Base-by-base conservation (phyloP, 2,329 filamentous ascomycete species). In the Dactylellina parvicollis region DNA sequence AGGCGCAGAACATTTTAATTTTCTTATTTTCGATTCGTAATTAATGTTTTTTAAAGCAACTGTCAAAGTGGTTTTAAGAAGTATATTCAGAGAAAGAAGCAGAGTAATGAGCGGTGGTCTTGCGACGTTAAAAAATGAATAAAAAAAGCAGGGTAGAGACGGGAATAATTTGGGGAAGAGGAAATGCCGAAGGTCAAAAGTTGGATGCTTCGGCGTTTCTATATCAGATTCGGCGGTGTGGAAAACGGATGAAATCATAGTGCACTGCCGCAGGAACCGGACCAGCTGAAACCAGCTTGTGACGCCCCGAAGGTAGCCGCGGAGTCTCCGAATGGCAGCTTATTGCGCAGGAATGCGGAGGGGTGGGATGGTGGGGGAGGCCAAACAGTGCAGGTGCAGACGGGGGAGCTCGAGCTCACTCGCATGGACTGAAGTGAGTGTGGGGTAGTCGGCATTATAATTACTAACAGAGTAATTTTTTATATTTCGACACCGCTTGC, bases 1-100 rank as follows among this genome's bases (percentile, higher is more conserved):
- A 73, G 8, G 69, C 69, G 47, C 69, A 73, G 47, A 73, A 73
- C 69, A 73, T 73, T 60, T 24, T 57, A 16, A 52, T 49, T 50
- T 40, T 40, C 42, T 44, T 38, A 22, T 46, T 30, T 34, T 34
- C 10, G 32, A 16, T 52, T 34, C n/a, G 4, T 44, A 49, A 26
- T 47, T 16, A 8, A 49, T 28, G 7, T 44, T 18, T 44, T 20
- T 44, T 4, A 16, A 18, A 44, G 7, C 8, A 20, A 40, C 4
- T 16, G 20, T 18, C 22, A 18, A 44, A 22, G 4, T 7, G 40
- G 52, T 40, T 3, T 42, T n/a, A n/a, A 36, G 7, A n/a, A 30
- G n/a, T 49, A 22, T 54, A 34, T 54, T 22, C n/a, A 4, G n/a
- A 34, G 18, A 54, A 54, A 12, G 34, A n/a, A n/a, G 16, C 34